Conservation (phyloP, 192 early-diverging fungal genomes). For the Coemansia umbellata region DNA sequence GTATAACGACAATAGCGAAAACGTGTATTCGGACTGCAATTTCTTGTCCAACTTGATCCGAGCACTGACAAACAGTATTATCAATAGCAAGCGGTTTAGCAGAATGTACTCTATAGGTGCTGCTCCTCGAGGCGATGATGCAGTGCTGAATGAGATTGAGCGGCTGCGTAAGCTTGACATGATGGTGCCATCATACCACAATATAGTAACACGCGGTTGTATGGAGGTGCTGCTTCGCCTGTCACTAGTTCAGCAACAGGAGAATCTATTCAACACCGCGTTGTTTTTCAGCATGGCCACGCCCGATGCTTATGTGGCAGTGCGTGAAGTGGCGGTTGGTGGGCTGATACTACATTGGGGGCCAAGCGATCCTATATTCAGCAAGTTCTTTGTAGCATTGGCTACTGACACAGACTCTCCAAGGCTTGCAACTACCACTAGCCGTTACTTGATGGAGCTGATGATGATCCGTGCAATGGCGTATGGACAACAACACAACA, state of each 20-base stretch:
- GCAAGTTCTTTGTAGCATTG: slow-evolving; percentile 22
- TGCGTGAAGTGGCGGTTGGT: slow-evolving; percentile 73
- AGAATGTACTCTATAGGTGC: slow-evolving; percentile 3
- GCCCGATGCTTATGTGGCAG: slow-evolving; percentile 65
- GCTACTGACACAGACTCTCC: slow-evolving; percentile 11
- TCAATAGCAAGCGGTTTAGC: slow-evolving; percentile 36
- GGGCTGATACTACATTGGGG: slow-evolving; percentile 72
- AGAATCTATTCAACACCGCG: slow-evolving; percentile 65
- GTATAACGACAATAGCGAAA: slow-evolving; percentile 93
- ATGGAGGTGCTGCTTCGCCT: slow-evolving; percentile 71
- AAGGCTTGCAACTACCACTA: slow-evolving; percentile 2
- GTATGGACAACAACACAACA: slow-evolving; percentile 42
- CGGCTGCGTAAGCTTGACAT: slow-evolving; percentile 73
- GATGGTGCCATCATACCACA: slow-evolving; percentile 83
- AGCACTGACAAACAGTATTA: slow-evolving; percentile 62
- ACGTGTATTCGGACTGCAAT: slow-evolving; percentile 77
- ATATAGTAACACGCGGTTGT: slow-evolving; percentile 75
- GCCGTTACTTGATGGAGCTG: slow-evolving; percentile 9
- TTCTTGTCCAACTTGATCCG: slow-evolving; percentile 74
- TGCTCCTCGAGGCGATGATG: slow-evolving; percentile 5
- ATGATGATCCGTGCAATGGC: slow-evolving; percentile 37
- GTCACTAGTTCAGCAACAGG: slow-evolving; percentile 55
- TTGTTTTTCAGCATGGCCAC: slow-evolving; percentile 70
- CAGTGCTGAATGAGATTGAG: slow-evolving; percentile 63
- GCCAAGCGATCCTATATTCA: slow-evolving; percentile 11